Conservation (phyloP, 495 filamentous ascomycete genomes). For the Tuber calosporum region DNA sequence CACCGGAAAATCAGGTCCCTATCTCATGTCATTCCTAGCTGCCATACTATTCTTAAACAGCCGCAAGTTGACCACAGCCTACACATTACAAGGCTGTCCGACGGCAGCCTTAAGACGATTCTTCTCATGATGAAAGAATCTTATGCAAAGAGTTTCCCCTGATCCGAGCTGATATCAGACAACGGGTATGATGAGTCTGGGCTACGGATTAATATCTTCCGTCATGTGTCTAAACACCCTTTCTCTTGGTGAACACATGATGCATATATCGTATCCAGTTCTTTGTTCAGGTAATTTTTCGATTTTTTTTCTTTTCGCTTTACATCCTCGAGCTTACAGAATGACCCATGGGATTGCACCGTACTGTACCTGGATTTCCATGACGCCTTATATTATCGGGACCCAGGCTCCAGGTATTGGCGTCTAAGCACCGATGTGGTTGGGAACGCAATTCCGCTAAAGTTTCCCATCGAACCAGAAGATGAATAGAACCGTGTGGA, state of each 20-base stretch:
- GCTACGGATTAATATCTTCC: background rate
- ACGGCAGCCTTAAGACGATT: background rate
- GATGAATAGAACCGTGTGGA: background rate
- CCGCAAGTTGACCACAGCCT: background rate
- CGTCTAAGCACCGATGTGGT: background rate
- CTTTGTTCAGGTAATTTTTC: background rate
- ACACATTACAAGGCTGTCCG: background rate
- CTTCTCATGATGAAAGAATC: slow-evolving; percentile 1
- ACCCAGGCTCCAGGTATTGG: background rate
- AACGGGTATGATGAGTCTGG: background rate
- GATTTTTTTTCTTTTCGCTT: background rate
- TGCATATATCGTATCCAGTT: background rate
- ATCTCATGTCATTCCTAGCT: background rate
- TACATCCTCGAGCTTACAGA: background rate
- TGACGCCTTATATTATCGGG: background rate
- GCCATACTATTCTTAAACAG: background rate
- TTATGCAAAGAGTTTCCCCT: background rate
- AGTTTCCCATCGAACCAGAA: background rate
- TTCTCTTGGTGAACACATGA: background rate
- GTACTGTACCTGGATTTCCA: background rate
- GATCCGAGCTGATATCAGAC: slow-evolving; percentile 5
- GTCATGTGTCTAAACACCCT: background rate
- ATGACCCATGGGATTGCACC: background rate
- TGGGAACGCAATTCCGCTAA: background rate
- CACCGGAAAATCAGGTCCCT: background rate